These are phyloP conservation scores for Takashimella koratensis DNA, from an alignment of 1,284 basidiomycete species.

Conservation along the genomic window DNA sequence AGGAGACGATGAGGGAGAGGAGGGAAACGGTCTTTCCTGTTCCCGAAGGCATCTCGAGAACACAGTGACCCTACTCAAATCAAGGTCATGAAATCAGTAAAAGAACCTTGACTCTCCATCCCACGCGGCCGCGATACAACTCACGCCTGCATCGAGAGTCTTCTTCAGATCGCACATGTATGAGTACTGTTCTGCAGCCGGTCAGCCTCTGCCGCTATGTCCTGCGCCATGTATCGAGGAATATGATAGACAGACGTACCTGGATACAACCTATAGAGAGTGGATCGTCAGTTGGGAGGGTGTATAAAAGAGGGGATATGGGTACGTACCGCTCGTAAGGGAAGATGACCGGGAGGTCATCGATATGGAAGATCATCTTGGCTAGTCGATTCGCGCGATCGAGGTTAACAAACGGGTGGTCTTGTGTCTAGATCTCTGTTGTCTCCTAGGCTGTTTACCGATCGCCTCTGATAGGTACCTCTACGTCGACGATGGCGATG, in stretches of 20 bases:
- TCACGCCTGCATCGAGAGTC: slow-evolving; percentile 80
- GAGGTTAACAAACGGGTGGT: too few relatives aligned
- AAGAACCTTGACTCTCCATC: too few relatives aligned
- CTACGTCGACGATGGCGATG: too few relatives aligned
- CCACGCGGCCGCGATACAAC: too few relatives aligned
- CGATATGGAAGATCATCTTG: slow-evolving; percentile 91
- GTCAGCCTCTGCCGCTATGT: slow-evolving; percentile 3
- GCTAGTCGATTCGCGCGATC: too few relatives aligned
- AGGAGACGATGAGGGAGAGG: slow-evolving; percentile 92
- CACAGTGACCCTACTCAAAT: slow-evolving; percentile 93
- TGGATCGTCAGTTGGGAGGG: not conserved
- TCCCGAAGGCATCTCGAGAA: slow-evolving; percentile 99
- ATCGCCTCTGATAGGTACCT: too few relatives aligned
- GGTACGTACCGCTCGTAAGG: slow-evolving; percentile 66
- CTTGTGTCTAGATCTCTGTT: too few relatives aligned
- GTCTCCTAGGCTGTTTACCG: too few relatives aligned
- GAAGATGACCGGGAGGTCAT: slow-evolving; percentile 84
- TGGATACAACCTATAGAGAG: slow-evolving; percentile 27
- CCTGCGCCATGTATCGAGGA: not conserved
- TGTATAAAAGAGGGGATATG: not conserved
- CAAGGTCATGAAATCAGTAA: too few relatives aligned
- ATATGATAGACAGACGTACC: slow-evolving; percentile 21
- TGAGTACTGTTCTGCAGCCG: slow-evolving; percentile 80
- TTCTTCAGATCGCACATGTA: slow-evolving; percentile 99
- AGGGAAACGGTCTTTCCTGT: slow-evolving; percentile 99